phyloP scores from a whole-genome alignment of 1,284 basidiomycete species.

The Waitea zeae region DNA sequence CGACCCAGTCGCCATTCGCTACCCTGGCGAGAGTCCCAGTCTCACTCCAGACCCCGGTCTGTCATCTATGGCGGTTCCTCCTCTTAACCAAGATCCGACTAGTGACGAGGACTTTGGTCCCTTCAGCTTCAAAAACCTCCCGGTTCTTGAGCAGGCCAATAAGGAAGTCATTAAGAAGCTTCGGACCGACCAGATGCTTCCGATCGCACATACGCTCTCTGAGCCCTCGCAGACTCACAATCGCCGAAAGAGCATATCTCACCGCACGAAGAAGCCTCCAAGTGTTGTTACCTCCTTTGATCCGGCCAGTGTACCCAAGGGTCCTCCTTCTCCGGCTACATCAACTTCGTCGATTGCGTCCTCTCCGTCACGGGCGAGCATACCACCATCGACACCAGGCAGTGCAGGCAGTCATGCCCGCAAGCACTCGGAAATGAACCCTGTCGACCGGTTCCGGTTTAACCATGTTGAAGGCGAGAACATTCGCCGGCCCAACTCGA shows the following conservation, averaged over 20 bases:
- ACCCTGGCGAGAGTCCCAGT: constrained; percentile 28
- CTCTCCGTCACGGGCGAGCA: constrained; percentile 66
- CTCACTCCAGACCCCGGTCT: constrained; percentile 21
- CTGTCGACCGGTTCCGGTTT: constrained; percentile 73
- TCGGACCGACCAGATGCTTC: constrained; percentile 65
- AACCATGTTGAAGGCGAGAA: constrained; percentile 58
- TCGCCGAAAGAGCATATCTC: constrained; percentile 57
- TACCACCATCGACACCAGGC: constrained; percentile 56
- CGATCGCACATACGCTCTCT: constrained; percentile 53
- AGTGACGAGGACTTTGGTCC: constrained; percentile 87
- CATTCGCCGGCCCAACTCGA: constrained; percentile 53
- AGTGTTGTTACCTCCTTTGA: constrained; percentile 57
- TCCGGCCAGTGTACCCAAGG: constrained; percentile 36
- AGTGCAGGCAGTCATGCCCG: constrained; percentile 45
- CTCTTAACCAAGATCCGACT: constrained; percentile 31
- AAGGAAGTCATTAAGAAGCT: constrained; percentile 96
- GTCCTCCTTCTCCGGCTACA: constrained; percentile 78
- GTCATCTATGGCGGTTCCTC: constrained; percentile 20
- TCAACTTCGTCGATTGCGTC: constrained; percentile 89
- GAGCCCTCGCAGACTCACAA: constrained; percentile 43
- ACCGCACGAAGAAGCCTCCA: constrained; percentile 61
- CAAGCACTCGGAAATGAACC: constrained; percentile 73
- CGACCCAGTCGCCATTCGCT: constrained; percentile 30
- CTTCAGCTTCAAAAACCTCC: constrained; percentile 97
- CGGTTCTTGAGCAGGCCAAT: constrained; percentile 94